Evolutionary conservation across 2,329 filamentous ascomycete species (phyloP).

Genomic region (Boeremia lycopersici): DNA sequence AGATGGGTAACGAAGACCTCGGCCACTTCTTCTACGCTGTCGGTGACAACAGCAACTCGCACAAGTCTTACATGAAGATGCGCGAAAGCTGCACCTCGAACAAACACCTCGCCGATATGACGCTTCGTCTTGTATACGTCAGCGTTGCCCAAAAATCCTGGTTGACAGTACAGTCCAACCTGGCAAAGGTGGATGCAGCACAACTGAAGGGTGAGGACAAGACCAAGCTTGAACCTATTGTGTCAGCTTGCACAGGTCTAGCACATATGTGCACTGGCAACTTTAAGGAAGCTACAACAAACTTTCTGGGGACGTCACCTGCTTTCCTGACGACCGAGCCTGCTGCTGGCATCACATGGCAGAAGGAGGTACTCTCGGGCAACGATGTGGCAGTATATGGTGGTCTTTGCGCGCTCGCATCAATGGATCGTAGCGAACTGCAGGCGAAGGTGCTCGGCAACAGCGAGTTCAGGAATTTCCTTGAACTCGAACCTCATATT

Average conservation of each 20-base stretch:
- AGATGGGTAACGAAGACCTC: constrained; percentile 96
- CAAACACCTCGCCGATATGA: constrained; percentile 83
- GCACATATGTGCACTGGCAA: constrained; percentile 62
- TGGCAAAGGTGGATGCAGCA: constrained; percentile 61
- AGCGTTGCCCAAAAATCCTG: constrained; percentile 80
- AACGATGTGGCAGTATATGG: constrained; percentile 95
- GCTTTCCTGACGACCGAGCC: constrained; percentile 49
- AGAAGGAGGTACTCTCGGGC: constrained; percentile 74
- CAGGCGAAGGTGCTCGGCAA: constrained; percentile 81
- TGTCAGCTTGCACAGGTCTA: constrained; percentile 67
- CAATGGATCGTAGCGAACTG: constrained; percentile 80
- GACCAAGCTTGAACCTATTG: constrained; percentile 66
- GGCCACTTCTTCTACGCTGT: constrained; percentile 81
- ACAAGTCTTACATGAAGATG: constrained; percentile 84
- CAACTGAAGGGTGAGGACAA: constrained; percentile 64
- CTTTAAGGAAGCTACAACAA: constrained; percentile 70
- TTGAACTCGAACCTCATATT: constrained; percentile 93
- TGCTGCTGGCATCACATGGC: constrained; percentile 59
- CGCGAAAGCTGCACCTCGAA: constrained; percentile 84
- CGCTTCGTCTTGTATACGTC: constrained; percentile 77
- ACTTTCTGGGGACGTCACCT: constrained; percentile 70
- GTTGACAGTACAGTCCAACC: constrained; percentile 67
- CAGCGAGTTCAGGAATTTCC: constrained; percentile 81
- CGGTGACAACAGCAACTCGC: constrained; percentile 74
- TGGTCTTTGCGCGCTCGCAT: constrained; percentile 85